A percentile compares a stretch with the other conserved stretches of the same genome.
phyloP scores from a whole-genome alignment of 805 yeast genomes.

The Candida manassasensis region DNA sequence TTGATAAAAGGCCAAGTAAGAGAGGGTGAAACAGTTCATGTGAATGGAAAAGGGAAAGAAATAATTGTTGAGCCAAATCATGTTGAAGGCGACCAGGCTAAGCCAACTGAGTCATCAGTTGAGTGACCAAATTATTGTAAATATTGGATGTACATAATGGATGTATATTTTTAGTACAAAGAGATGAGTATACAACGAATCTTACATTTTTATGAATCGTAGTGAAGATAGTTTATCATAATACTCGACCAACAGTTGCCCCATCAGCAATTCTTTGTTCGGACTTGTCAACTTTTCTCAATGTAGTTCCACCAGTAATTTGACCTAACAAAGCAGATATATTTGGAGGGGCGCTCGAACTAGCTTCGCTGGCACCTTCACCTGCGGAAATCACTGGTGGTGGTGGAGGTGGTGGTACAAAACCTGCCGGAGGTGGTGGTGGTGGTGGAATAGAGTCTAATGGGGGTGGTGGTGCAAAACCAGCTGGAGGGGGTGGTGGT shows the following conservation, averaged over 20 bases:
- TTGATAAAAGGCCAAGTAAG: constrained; percentile 75
- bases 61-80: constrained; percentile 32
- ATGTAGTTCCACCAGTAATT: constrained; percentile 47
- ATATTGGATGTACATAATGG: not conserved
- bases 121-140: no score
- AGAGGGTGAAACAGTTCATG: constrained; percentile 30
- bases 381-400: constrained; percentile 24
- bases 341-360: constrained; percentile 28
- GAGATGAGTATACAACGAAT: not conserved
- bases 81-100: constrained; percentile 11
- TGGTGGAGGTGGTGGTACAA: constrained; percentile 21
- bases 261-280: constrained; percentile 45
- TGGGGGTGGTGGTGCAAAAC: constrained; percentile 15
- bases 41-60: constrained; percentile 21
- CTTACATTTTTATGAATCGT: not conserved
- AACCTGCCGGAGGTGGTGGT: constrained; percentile 11
- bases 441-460: constrained; percentile 31
- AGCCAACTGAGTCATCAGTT: constrained; percentile 1
- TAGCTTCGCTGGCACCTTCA: constrained; percentile 24
- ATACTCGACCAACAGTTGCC: constrained; percentile 48
- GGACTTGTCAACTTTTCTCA: constrained; percentile 47
- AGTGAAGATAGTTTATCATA: constrained; percentile 13
- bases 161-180: not conserved
- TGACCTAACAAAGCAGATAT: constrained; percentile 53
- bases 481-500: constrained; percentile 19